Base-by-base conservation (phyloP, 208 protist genomes). In the Crithidia fasciculata region DNA sequence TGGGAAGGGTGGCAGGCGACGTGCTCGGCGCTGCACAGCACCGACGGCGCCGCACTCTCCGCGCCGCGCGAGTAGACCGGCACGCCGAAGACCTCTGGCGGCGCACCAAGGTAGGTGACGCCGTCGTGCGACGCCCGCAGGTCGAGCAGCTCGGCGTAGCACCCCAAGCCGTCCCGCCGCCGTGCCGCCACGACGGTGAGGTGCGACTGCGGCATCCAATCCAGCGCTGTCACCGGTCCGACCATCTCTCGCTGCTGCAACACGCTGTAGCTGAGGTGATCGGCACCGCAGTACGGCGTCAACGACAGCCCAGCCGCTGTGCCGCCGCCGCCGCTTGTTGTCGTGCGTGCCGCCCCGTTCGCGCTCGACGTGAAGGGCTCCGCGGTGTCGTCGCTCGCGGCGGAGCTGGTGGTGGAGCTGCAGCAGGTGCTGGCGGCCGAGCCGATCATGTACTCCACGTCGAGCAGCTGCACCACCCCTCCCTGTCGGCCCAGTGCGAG, bases 111-210 rank as follows among this genome's bases (percentile, higher is more conserved):
- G 65, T 89, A 89, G n/a, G 72, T 77, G 59, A 87, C 69, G 8
- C 68, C 81, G 49, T 73, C 82, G 36, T 85, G 81, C 43, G 83
- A 83, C 1, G 89, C 69, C 10, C 89, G 89, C 36, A 91, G 44
- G 76, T 94, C 89, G n/a, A 94, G 80, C 57, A 92, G 74, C 63
- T 88, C 81, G 10, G 81, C 84, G 61, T 82, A 86, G 76, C 82
- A 92, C 28, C 86, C 89, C 0, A 80, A 63, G 18, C 73, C 85
- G 68, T 89, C 86, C 41, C 61, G 72, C 7, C 81, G 81, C 7
- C 79, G 72, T 2, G 85, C 82, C 0, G 87, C 89, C 16, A 91
- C 83, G 12, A 91, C 87, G 5, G 76, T 83, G n/a, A 82, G 69
- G 62, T 88, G 83, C 5, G 79, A 85, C 70, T 77, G 70, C 28